Base-by-base conservation (phyloP, 139 green algal genomes). In the Eudorina sp. region DNA sequence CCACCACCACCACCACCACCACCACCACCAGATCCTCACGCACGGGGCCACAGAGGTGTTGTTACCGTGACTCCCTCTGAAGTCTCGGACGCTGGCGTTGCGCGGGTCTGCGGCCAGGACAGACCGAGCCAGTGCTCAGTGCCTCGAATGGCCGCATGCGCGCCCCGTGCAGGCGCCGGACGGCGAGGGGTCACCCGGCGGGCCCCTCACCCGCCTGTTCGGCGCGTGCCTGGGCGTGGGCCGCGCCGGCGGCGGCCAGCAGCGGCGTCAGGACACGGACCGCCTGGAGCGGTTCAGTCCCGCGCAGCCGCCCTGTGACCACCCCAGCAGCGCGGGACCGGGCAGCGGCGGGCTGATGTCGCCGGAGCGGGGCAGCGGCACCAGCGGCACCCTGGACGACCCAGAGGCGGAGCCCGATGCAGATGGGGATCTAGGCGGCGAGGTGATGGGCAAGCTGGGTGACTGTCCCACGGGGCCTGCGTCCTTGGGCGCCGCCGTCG, bases 211-310 rank as follows among this genome's bases (percentile, higher is more conserved):
- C 0, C 55, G 79, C 0, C 60, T 86, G 9, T 76, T 76, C 29
- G 62, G 58, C 29, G 29, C 16, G 27, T 86, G 79, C 40, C 62
- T 40, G 19, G 41, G 79, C 60, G 7, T 58, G 27, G 29, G 55
- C 55, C 27, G 36, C 38, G 21, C 34, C 23, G 34, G 53, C 53
- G 55, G 27, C 36, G 6, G 40, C 40, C 34, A 40, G 14, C 19
- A 3, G 11, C 74, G n/a, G 1, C 27, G 27, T 5, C 74, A 31
- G 18, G 38, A 51, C 8, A 13, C 13, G 7, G 9, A 51, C 21
- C 23, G 21, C 11, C 55, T 85, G 27, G 55, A 55, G 21, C 78
- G 78, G 29, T 85, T 74, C 78, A 85, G 78, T 43, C 78, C 78
- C 1, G 38, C 78, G 58, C 78, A 84, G 34, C 2, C 76, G 0